Base-by-base conservation (phyloP, 2,329 filamentous ascomycete species). In the Phialocephala sp. region DNA sequence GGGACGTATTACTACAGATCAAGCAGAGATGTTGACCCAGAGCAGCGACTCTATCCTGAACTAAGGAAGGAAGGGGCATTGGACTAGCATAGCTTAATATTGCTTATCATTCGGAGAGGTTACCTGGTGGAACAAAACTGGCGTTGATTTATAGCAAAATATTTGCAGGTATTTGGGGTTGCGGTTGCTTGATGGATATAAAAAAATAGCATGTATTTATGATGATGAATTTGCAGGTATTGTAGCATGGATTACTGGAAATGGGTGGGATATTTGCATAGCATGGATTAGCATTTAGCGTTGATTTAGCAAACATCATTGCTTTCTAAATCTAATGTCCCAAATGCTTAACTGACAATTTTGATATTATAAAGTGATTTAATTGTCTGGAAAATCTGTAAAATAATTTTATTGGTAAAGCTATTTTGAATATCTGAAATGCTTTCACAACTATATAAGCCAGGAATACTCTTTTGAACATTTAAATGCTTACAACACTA, bases 221-320 rank as follows among this genome's bases (percentile, higher is more conserved):
- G n/a, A n/a, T n/a, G n/a, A n/a, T n/a, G n/a, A n/a, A 22, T 50
- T 50, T 24, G 45, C 45, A 50, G 45, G 8, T 6, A 32, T 32
- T 32, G 27, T 6, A 41, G 37, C 37, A 41, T 41, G 15, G 37
- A 41, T 8, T 50, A 50, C 22, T 50, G 8, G 20, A 9, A 24
- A 8, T 50, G 45, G 20, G 11, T 24, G 45, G 45, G 45, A 50
- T 20, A 22, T 24, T 22, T 22, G 22, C 22, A 22, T 50, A 50
- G 45, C 45, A 50, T 50, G 45, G 45, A 32, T 43, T 43, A 50
- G 20, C 45, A 50, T 24, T 8, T 50, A 20, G 45, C 45, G 20
- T 50, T 50, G 45, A 11, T 1, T 20, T 50, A 22, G 12, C 3
- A 24, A 27, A 50, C 20, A 24, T 50, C 45, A 11, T 11, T 22